Conservation (phyloP, 83 land plant genomes). For the Picea engelmannii region DNA sequence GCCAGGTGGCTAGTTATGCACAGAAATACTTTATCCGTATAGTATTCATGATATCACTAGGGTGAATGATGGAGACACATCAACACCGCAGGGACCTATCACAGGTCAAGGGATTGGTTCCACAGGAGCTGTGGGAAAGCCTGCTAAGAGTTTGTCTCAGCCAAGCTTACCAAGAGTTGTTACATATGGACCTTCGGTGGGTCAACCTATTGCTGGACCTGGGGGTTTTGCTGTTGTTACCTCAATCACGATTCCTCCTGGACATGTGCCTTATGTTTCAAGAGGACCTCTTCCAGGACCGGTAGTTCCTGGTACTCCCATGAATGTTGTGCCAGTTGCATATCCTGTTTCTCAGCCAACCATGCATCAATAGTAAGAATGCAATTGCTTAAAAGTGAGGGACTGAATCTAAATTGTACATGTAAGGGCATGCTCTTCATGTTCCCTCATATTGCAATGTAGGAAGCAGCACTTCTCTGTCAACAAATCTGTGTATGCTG, state of each 20-base stretch:
- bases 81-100: slow-evolving; percentile 67
- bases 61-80: slow-evolving; percentile 44
- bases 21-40: slow-evolving; percentile 89
- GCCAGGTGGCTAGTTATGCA: slow-evolving; percentile 95
- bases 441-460: not conserved
- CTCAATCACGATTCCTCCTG: slow-evolving; percentile 29
- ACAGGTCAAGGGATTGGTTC: slow-evolving; percentile 58
- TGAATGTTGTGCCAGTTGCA: slow-evolving; percentile 40
- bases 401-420: not conserved
- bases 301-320: slow-evolving; percentile 62
- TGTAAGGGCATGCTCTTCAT: not conserved
- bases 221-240: slow-evolving; percentile 56
- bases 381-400: not conserved
- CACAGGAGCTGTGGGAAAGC: slow-evolving; percentile 33
- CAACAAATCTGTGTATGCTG: not conserved
- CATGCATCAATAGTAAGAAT: slow-evolving; percentile 35
- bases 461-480: not conserved
- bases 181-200: slow-evolving; percentile 51
- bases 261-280: slow-evolving; percentile 48
- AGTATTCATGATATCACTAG: slow-evolving; percentile 95
- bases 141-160: slow-evolving; percentile 36
- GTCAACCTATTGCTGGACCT: slow-evolving; percentile 55
- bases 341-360: slow-evolving; percentile 55
- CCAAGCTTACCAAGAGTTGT: slow-evolving; percentile 34
- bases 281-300: slow-evolving; percentile 40